These are phyloP conservation scores for Zopfia rhizophila DNA, from an alignment of 2,329 filamentous ascomycete species.

Conservation along the genomic window DNA sequence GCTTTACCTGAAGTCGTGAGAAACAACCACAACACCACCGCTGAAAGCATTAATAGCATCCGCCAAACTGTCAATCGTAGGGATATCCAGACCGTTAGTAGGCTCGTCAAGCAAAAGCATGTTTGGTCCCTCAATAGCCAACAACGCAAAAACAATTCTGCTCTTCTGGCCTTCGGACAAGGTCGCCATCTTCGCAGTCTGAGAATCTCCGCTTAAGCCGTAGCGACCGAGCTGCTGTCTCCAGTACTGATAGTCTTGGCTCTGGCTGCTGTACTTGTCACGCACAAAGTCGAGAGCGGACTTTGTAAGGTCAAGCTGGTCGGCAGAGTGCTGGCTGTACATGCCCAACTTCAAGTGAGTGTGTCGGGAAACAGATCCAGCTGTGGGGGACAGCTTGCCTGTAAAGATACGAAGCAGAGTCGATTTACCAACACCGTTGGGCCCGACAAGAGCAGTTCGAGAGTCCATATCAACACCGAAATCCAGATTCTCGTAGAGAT, in stretches of 20 bases:
- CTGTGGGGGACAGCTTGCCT: constrained; percentile 87
- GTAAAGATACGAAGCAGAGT: constrained; percentile 97
- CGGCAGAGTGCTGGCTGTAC: constrained; percentile 98
- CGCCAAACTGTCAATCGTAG: constrained; percentile 95
- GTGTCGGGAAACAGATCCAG: constrained; percentile 85
- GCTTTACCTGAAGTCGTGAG: constrained; percentile 94
- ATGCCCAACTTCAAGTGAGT: constrained; percentile 98
- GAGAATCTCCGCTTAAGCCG: constrained; percentile 89
- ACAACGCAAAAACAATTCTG: constrained; percentile 95
- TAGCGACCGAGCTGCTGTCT: constrained; percentile 96
- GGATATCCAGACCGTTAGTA: constrained; percentile 99
- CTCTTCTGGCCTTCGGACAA: constrained; percentile 97
- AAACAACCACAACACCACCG: constrained; percentile 97
- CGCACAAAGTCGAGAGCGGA: constrained; percentile 97
- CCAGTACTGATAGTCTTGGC: constrained; percentile 99
- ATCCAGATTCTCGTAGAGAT: constrained; percentile 95
- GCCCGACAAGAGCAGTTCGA: constrained; percentile 93
- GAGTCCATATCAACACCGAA: constrained; percentile 99
- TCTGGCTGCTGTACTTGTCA: constrained; percentile 89
- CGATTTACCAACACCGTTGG: constrained; percentile 99
- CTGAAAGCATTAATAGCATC: constrained; percentile 97
- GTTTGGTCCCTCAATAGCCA: constrained; percentile 96
- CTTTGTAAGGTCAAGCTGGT: constrained; percentile 98
- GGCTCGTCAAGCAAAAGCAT: constrained; percentile 98
- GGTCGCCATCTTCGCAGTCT: constrained; percentile 98